Evolutionary conservation across 2,329 filamentous ascomycete species (phyloP), one percentile per base, ranked within the genome.

Genomic region (Penicillium sp.): DNA sequence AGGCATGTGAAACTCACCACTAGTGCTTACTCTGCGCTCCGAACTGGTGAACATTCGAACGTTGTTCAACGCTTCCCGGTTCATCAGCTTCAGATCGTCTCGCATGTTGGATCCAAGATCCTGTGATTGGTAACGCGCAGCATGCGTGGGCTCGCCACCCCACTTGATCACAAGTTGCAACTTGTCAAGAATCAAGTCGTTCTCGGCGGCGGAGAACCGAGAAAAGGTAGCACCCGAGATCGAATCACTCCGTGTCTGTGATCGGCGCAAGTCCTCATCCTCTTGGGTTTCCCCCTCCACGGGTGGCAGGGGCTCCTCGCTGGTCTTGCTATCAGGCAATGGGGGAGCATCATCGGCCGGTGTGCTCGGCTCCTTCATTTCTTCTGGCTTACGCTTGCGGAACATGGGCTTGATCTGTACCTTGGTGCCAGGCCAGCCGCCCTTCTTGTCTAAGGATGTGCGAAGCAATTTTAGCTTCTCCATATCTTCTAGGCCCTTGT

Each of bases 401-500:
- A 99, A 99, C 92, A 99, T 96, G 9, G 94, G 94, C 74, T 99
- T 99, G 71, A 99, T 97, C 74, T 99, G 94, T 2, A 99, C 92
- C 73, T 99, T 99, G 1, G 94, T 99, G 0, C 94, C 94, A 4
- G 92, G 88, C 89, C 93, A 97, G 18, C 86, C 87, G 1, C 92
- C 92, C 73, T 99, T 99, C 76, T 94, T 95, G 40, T 91, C 86
- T 6, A 99, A 78, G 5, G 95, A 93, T 59, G 93, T 93, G 55
- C 89, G 88, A 47, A 99, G 81, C 40, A 91, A 81, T 60, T 86
- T 87, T n/a, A 99, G 85, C 75, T 99, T 99, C 47, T 84, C 86
- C 46, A 82, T 82, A 67, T 99, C 95, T 72, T 99, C 94, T 18
- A 92, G 79, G 1, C 88, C 90, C 65, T 91, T 86, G 32, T 85